A percentile compares a stretch with the other conserved stretches of the same genome.
Conservation (phyloP, 108 stramenopile genomes). For the Schizochytrium sp. region DNA sequence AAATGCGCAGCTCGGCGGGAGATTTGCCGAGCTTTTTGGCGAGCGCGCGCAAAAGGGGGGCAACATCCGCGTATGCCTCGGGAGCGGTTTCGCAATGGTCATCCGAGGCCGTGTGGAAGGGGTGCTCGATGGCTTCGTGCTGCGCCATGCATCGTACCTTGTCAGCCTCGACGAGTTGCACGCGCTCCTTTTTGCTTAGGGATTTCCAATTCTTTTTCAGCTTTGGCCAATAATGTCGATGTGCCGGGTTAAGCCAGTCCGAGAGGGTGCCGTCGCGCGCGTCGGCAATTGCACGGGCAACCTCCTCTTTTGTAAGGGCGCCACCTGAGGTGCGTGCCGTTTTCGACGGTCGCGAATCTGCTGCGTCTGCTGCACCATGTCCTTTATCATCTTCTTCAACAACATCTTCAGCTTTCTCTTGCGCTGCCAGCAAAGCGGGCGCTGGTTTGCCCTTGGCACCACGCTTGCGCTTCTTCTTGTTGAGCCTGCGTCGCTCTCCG, state of each 20-base stretch:
- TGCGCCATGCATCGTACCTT: neutral
- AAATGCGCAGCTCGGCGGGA: slow-evolving; percentile 49
- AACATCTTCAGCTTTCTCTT: neutral
- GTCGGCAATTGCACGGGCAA: neutral
- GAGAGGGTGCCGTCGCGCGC: slow-evolving; percentile 12
- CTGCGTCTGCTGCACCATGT: neutral
- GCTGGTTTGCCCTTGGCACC: neutral
- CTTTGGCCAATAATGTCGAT: neutral
- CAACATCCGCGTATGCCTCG: slow-evolving; percentile 75
- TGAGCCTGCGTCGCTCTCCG: neutral
- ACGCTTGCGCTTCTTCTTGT: neutral
- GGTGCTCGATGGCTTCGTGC: neutral
- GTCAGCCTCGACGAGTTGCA: neutral
- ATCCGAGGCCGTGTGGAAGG: slow-evolving; percentile 25
- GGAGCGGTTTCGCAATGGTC: slow-evolving; percentile 93
- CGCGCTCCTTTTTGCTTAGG: neutral
- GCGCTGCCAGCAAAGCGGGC: neutral
- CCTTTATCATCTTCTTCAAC: neutral
- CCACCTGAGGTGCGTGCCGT: no score
- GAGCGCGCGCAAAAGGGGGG: slow-evolving; percentile 56
- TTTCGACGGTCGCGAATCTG: neutral
- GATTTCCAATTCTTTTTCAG: neutral
- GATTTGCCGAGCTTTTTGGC: slow-evolving; percentile 38
- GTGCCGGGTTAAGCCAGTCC: slow-evolving; percentile 21
- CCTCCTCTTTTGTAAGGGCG: neutral